Percentiles rank a stretch among this genome's conserved stretches.
These are phyloP conservation scores for Mentha longifolia DNA, from an alignment of 257 asterid genomes.

Conservation along the genomic window DNA sequence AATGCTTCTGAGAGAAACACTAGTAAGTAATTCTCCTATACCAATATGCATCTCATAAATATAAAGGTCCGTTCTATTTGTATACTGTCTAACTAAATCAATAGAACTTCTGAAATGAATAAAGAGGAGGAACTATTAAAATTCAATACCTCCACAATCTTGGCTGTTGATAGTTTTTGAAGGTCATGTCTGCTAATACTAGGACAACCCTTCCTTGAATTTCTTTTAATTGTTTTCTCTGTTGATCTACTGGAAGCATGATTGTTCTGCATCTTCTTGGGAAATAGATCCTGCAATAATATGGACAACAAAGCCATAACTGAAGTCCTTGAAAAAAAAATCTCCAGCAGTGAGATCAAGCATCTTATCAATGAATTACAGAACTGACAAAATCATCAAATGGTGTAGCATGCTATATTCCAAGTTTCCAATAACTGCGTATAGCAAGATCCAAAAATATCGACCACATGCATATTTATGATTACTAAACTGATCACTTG, in stretches of 20 bases:
- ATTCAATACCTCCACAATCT: constrained; percentile 43
- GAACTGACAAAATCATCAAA: constrained; percentile 19
- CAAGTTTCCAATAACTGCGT: constrained; percentile 15
- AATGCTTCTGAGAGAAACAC: constrained; percentile 9
- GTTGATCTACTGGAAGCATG: constrained; percentile 34
- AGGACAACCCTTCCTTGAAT: constrained; percentile 31
- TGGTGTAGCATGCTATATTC: background rate
- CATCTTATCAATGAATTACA: constrained; percentile 16
- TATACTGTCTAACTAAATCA: background rate
- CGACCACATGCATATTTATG: constrained; percentile 4
- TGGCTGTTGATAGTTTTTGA: constrained; percentile 36
- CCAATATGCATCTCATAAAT: background rate
- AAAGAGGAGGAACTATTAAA: constrained; percentile 1
- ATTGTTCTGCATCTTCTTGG: constrained; percentile 37
- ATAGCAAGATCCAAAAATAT: constrained; percentile 21
- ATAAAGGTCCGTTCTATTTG: background rate
- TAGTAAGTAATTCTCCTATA: background rate
- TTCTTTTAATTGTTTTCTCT: constrained; percentile 38
- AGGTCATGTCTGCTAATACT: constrained; percentile 37
- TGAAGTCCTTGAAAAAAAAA: background rate
- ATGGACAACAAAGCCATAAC: constrained; percentile 18
- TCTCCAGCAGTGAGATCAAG: constrained; percentile 27
- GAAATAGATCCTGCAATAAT: constrained; percentile 37
- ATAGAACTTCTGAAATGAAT: constrained; percentile 7
- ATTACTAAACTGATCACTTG: background rate